A percentile compares a stretch with the other conserved stretches of the same genome.
Evolutionary conservation across 192 early-diverging fungal genomes (phyloP).

Genomic region (Coemansia sp.): DNA sequence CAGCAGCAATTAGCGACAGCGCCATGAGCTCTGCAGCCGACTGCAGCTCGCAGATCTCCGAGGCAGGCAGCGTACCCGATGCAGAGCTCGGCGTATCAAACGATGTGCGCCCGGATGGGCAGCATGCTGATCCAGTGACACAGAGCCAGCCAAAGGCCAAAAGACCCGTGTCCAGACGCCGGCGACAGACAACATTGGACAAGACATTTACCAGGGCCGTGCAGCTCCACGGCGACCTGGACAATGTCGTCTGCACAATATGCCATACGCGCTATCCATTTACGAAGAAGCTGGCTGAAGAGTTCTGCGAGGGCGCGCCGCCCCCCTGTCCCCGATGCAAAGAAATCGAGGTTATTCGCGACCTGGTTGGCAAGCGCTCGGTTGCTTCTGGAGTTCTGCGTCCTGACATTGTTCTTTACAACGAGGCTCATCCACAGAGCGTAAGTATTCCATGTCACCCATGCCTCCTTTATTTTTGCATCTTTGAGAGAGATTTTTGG

Average conservation of each 20-base stretch:
- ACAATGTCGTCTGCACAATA: slow-evolving; percentile 81
- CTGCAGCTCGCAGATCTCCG: background rate
- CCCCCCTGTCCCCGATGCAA: slow-evolving; percentile 62
- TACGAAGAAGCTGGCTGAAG: slow-evolving; percentile 51
- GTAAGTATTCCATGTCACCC: slow-evolving; percentile 24
- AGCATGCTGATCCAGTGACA: background rate
- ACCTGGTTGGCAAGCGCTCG: slow-evolving; percentile 69
- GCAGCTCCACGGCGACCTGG: slow-evolving; percentile 89
- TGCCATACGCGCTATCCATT: slow-evolving; percentile 74
- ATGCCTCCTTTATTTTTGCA: background rate
- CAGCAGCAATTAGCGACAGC: background rate
- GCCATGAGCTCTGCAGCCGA: background rate
- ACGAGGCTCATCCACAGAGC: slow-evolving; percentile 61
- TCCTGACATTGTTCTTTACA: slow-evolving; percentile 94
- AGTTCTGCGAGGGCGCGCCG: slow-evolving; percentile 71
- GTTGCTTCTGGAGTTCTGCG: slow-evolving; percentile 73
- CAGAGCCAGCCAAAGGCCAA: background rate
- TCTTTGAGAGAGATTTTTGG: background rate
- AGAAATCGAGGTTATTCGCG: slow-evolving; percentile 43
- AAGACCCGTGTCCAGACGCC: slow-evolving; percentile 2
- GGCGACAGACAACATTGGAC: slow-evolving; percentile 34
- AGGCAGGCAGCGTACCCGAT: background rate
- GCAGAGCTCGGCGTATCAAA: background rate
- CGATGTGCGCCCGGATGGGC: background rate
- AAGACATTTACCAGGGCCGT: slow-evolving; percentile 69